Evolutionary conservation across 805 yeast species (phyloP).

Genomic region (Tetrapisispora nanseiensis): DNA sequence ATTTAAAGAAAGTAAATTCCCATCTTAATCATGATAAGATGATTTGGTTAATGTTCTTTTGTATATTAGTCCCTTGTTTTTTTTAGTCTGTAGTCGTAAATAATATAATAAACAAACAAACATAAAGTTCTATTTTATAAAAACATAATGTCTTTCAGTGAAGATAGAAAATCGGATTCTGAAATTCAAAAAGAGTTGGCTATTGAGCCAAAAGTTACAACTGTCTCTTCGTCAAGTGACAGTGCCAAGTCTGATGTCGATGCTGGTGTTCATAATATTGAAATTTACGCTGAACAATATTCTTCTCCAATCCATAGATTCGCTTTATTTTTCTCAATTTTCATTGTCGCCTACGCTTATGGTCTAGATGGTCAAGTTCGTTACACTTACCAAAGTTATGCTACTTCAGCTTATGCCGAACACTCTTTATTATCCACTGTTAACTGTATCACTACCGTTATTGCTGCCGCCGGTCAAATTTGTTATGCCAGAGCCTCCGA

Average conservation of each 20-base stretch:
- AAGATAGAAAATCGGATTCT: neutral
- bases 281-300: constrained; percentile 44
- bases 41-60: too few species aligned
- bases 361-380: constrained; percentile 47
- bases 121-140: neutral
- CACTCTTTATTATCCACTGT: constrained; percentile 46
- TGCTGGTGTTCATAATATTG: constrained; percentile 47
- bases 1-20: too few species aligned
- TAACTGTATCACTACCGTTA: constrained; percentile 43
- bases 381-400: constrained; percentile 35
- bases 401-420: constrained; percentile 40
- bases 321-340: constrained; percentile 38
- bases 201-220: neutral
- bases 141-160: constrained; percentile 1
- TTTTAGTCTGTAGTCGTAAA: neutral
- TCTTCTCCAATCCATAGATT: constrained; percentile 32
- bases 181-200: neutral
- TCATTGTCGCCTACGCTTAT: constrained; percentile 48
- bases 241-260: constrained; percentile 4
- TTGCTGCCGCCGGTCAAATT: constrained; percentile 51
- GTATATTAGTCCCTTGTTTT: too few species aligned
- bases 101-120: neutral
- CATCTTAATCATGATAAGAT: too few species aligned
- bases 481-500: constrained; percentile 48
- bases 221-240: neutral